Evolutionary conservation across 108 stramenopile species (phyloP).

Genomic region (Stephanodiscus minutulus): DNA sequence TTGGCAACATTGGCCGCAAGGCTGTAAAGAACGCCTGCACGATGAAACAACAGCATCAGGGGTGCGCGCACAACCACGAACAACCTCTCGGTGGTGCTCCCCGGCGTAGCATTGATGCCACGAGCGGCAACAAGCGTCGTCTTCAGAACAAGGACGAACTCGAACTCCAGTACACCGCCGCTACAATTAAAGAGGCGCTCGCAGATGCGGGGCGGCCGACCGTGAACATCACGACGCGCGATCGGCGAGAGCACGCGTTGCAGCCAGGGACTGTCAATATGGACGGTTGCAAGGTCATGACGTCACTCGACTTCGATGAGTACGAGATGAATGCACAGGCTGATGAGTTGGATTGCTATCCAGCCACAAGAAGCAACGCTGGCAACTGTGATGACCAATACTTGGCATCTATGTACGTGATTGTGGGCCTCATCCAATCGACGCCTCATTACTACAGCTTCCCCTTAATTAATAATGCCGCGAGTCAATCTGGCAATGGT

Average conservation of each 20-base stretch:
- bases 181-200: constrained; percentile 19
- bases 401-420: constrained; percentile 11
- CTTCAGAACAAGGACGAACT: constrained; percentile 32
- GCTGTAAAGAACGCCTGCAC: too few relatives aligned
- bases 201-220: constrained; percentile 19
- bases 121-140: constrained; percentile 18
- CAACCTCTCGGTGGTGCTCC: not conserved
- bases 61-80: not conserved
- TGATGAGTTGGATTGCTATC: not conserved
- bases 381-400: not conserved
- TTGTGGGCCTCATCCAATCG: constrained; percentile 14
- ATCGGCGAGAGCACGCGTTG: constrained; percentile 21
- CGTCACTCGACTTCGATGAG: constrained; percentile 18
- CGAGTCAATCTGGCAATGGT: not conserved
- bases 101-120: not conserved
- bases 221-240: not conserved
- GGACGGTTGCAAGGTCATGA: constrained; percentile 21
- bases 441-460: constrained; percentile 18
- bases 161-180: constrained; percentile 28
- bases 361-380: not conserved
- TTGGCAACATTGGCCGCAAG: too few relatives aligned
- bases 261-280: constrained; percentile 16
- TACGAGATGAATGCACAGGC: not conserved
- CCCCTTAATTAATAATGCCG: not conserved
- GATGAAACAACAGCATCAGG: too few relatives aligned